Percentiles rank a stretch among this genome's conserved stretches.
Conservation (phyloP, 139 green algal genomes). For the Parachlorella kessleri region DNA sequence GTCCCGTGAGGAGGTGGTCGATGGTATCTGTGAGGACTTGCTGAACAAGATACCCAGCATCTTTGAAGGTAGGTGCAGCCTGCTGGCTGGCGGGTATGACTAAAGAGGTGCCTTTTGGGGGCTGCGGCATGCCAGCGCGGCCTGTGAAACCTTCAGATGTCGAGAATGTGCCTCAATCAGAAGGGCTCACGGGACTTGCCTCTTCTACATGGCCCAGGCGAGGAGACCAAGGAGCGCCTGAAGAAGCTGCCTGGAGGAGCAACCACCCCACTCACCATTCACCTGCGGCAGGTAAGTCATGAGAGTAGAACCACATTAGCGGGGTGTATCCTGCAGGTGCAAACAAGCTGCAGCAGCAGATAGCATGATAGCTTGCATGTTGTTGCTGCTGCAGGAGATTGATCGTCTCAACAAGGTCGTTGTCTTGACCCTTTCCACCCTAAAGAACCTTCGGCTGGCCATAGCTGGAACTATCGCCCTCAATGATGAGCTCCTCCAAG, state of each 20-base stretch:
- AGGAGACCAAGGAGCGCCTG: constrained; percentile 88
- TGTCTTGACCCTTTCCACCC: constrained; percentile 56
- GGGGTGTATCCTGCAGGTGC: too few relatives aligned
- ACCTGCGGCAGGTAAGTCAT: constrained; percentile 85
- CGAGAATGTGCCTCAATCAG: too few relatives aligned
- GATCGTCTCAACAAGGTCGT: constrained; percentile 89
- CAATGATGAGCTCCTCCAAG: constrained; percentile 73
- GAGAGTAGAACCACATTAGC: too few relatives aligned
- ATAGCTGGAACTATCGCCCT: constrained; percentile 92
- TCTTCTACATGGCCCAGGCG: too few relatives aligned
- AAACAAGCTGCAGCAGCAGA: background rate
- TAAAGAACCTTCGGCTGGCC: constrained; percentile 87
- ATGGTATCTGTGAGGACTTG: constrained; percentile 90
- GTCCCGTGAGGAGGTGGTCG: constrained; percentile 91
- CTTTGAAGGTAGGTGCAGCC: too few relatives aligned
- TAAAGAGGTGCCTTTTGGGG: too few relatives aligned
- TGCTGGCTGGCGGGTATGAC: too few relatives aligned
- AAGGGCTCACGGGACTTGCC: too few relatives aligned
- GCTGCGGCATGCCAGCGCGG: too few relatives aligned
- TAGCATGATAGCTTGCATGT: constrained; percentile 78
- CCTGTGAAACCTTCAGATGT: too few relatives aligned
- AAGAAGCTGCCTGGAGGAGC: constrained; percentile 81
- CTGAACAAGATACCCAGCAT: constrained; percentile 71
- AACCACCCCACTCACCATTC: constrained; percentile 85
- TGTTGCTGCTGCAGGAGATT: constrained; percentile 92